Base-by-base conservation (phyloP, 1,139 yeast species). In the Saccharomyces pastorianus region DNA sequence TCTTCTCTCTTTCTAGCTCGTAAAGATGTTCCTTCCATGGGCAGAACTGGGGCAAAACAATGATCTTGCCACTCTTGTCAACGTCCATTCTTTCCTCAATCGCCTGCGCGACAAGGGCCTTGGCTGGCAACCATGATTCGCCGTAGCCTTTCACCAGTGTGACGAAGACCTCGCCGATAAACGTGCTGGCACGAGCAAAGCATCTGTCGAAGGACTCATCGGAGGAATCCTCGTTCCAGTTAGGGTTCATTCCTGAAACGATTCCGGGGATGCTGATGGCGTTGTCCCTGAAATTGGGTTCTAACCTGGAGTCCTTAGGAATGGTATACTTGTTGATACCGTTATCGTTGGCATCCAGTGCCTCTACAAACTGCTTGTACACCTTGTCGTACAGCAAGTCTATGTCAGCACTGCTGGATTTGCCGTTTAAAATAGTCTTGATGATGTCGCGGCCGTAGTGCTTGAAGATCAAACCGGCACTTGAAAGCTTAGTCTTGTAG, bases 1-100 rank as follows among this genome's bases (percentile, higher is more conserved):
- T 68, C 58, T 79, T 72, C 56, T 83, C 89, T 62, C 77, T 78
- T 71, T 90, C 98, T 60, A 89, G 77, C 46, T 76, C 76, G 67
- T 84, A 88, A 53, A 93, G 75, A 68, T 93, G 98, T 65, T 89
- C 96, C 71, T 90, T 91, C 99, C 99, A 93, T 52, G 96, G 96
- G 56, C 90, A 87, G 68, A 85, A 88, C 59, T 78, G 79, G 25
- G 80, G 83, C 60, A 93, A 77, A 3, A 88, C 77, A 13, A 95
- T 67, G 51, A 93, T 84, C 60, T 84, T 81, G 31, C 96, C 96
- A 28, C 85, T 77, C 56, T 73, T 62, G 63, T 85, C 84, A 46
- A 78, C 77, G 2, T 78, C 72, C 52, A 73, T 73, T 71, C 93
- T 77, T 17, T 72, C 63, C 6, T 74, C 73, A 62, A 89, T 80